Evolutionary conservation across 192 early-diverging fungal species (phyloP).

Genomic region (Entrophospora sp.): DNA sequence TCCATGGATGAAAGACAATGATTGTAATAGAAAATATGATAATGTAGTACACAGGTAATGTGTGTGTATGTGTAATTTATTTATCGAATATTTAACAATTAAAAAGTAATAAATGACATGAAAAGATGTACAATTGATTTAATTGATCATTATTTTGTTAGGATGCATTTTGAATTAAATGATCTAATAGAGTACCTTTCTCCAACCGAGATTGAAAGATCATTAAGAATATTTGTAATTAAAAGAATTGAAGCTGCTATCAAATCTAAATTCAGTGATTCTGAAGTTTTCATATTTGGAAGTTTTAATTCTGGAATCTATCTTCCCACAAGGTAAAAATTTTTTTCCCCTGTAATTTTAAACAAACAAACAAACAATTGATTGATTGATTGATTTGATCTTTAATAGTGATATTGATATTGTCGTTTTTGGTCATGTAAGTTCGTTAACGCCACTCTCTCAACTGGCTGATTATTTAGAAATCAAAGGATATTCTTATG

Average conservation of each 20-base stretch:
- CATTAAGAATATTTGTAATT: slow-evolving; percentile 63
- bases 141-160: too few species aligned
- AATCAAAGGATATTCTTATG: slow-evolving; percentile 28
- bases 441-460: slow-evolving; percentile 23
- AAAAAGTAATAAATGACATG: too few species aligned
- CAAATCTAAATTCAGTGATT: slow-evolving; percentile 31
- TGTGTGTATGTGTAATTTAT: too few species aligned
- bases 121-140: too few species aligned
- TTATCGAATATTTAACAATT: too few species aligned
- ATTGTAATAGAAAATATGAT: too few species aligned
- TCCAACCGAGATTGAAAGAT: slow-evolving; percentile 71
- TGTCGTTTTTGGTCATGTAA: slow-evolving; percentile 13
- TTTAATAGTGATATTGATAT: slow-evolving; percentile 31
- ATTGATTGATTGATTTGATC: too few species aligned
- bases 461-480: slow-evolving; percentile 40
- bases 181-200: slow-evolving; percentile 71
- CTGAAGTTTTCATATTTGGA: slow-evolving; percentile 66
- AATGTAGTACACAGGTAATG: too few species aligned
- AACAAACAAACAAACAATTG: not conserved
- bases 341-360: slow-evolving; percentile 24
- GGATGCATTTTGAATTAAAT: slow-evolving; percentile 54
- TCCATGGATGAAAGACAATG: too few species aligned
- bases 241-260: slow-evolving; percentile 47
- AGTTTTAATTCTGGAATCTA: slow-evolving; percentile 79
- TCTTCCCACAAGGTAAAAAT: slow-evolving; percentile 71